Evolutionary conservation across 2,329 filamentous ascomycete species (phyloP), one percentile per base, ranked within the genome.

Genomic region (Pseudogymnoascus sp.): DNA sequence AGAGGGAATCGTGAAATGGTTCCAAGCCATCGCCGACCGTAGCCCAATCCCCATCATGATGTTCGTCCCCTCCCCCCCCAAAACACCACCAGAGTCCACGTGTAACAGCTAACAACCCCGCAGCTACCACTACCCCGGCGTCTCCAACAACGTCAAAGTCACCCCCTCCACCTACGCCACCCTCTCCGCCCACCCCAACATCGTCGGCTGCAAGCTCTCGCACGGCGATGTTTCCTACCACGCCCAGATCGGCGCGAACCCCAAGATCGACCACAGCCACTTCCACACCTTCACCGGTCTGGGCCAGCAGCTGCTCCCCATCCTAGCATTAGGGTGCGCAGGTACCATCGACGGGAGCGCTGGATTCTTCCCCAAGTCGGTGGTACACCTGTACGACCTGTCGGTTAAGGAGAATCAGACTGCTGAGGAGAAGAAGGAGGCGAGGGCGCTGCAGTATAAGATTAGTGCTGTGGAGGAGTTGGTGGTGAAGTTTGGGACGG

Each of bases 131-230:
- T 81, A 87, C 73, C 85, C 86, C 0, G 85, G 83, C 60, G 85
- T 89, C 22, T 85, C 84, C 8, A 89, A 88, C 76, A 83, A 84
- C 68, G 76, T 88, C 68, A 79, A 80, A 67, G 78, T 88, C 63
- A 75, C 79, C 0, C 82, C 84, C 1, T 77, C 81, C 7, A 85
- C 84, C 0, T 85, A 84, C 69, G 82, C 72, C 16, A 72, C 70
- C 0, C 82, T 89, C 25, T 78, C 86, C 5, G 75, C 79, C 62
- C 85, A 88, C 70, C 79, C 82, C 30, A 88, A 88, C 69, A 87
- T 88, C 63, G 85, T 88, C 3, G 86, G 86, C 60, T 86, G 83
- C 75, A 89, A 89, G 75, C 81, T 89, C 67, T 88, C 84, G 0
- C 86, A 89, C 71, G 85, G 84, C 60, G 84, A 87, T 70, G 79